Conservation (phyloP, 805 yeast genomes). For the Trichomonascus vanleenenianus region DNA sequence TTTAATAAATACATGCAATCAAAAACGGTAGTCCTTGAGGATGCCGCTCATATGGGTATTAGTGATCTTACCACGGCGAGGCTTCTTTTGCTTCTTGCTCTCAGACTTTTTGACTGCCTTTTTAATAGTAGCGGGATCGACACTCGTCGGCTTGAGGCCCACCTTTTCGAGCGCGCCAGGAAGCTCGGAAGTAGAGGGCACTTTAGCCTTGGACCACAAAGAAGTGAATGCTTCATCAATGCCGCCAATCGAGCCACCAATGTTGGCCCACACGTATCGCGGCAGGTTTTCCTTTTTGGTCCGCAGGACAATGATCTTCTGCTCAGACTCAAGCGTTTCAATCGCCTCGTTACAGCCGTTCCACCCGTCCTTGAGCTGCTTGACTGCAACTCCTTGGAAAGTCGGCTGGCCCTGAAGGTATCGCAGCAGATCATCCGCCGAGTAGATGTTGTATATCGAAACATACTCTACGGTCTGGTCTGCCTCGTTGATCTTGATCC, state of each 20-base stretch:
- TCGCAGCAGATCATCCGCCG: slow-evolving; percentile 66
- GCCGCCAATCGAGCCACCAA: slow-evolving; percentile 61
- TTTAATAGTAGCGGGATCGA: slow-evolving; percentile 92
- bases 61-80: slow-evolving; percentile 88
- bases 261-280: slow-evolving; percentile 85
- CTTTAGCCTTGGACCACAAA: slow-evolving; percentile 70
- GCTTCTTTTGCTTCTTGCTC: slow-evolving; percentile 77
- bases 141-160: slow-evolving; percentile 93
- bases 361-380: slow-evolving; percentile 88
- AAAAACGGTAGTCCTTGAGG: slow-evolving; percentile 62
- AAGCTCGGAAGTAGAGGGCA: slow-evolving; percentile 76
- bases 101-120: slow-evolving; percentile 46
- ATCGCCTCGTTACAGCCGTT: slow-evolving; percentile 76
- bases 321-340: slow-evolving; percentile 66
- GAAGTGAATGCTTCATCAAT: slow-evolving; percentile 76
- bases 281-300: slow-evolving; percentile 93
- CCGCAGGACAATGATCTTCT: slow-evolving; percentile 72
- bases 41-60: slow-evolving; percentile 96
- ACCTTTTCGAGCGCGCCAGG: slow-evolving; percentile 70
- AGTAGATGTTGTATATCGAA: slow-evolving; percentile 79
- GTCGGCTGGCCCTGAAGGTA: slow-evolving; percentile 75
- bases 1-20: background rate
- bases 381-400: slow-evolving; percentile 79
- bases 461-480: slow-evolving; percentile 72
- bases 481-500: slow-evolving; percentile 60